phyloP scores from a whole-genome alignment of 2,329 filamentous ascomycete species.

The Penicillium occitanis region DNA sequence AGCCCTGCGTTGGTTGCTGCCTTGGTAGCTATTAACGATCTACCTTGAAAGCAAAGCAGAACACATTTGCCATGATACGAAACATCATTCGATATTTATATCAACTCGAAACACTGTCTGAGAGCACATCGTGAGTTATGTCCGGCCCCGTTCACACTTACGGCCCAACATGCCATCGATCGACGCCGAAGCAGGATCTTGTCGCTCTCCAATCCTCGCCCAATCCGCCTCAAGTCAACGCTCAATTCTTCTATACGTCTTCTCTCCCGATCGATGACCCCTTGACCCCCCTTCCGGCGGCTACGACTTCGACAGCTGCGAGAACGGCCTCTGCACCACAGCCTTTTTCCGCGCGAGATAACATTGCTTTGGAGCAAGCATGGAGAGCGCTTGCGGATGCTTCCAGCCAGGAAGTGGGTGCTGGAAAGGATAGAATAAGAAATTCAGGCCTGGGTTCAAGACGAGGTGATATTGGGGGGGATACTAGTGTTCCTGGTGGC shows the following conservation, averaged over 20 bases:
- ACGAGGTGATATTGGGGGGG: conserved; percentile 22
- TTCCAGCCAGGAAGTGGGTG: conserved; percentile 21
- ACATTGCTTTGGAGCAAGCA: conserved; percentile 72
- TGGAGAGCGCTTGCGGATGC: conserved; percentile 62
- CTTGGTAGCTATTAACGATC: conserved; percentile 15
- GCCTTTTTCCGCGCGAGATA: conserved; percentile 77
- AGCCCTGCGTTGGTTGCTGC: conserved; percentile 15
- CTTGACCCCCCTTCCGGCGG: conserved; percentile 65
- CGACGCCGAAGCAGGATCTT: conserved; percentile 37
- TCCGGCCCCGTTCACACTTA: conserved; percentile 57
- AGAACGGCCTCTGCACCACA: conserved; percentile 63
- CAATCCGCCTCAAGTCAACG: conserved; percentile 58
- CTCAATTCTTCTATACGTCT: conserved; percentile 85
- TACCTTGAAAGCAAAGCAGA: background rate
- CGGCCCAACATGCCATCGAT: conserved; percentile 57
- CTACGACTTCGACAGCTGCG: conserved; percentile 50
- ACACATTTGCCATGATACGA: background rate
- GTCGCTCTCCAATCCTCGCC: conserved; percentile 37
- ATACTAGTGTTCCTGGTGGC: conserved; percentile 11
- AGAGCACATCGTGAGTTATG: conserved; percentile 30
- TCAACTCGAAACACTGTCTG: background rate
- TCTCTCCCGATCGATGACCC: conserved; percentile 83
- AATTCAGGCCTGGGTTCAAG: conserved; percentile 29
- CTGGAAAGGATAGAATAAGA: conserved; percentile 20
- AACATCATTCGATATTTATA: background rate